Evolutionary conservation across 1,284 basidiomycete genomes (phyloP).

Genomic region (Ganoderma sinense): DNA sequence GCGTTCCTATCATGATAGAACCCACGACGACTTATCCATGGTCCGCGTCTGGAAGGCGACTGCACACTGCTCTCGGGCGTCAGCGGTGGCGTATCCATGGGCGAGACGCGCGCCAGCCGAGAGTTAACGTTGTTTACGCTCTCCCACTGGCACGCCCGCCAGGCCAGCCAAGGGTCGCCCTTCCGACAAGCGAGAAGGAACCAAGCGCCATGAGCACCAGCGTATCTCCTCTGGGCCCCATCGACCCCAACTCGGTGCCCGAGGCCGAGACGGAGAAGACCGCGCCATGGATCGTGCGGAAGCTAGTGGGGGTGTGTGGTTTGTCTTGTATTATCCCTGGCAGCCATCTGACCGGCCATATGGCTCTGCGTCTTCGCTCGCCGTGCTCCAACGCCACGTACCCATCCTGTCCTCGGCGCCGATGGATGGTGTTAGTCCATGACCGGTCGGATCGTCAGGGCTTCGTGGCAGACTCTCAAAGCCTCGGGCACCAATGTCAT

Average conservation of each 20-base stretch:
- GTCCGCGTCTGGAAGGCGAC: not conserved
- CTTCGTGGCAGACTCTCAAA: slow-evolving; percentile 66
- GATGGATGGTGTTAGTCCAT: slow-evolving; percentile 52
- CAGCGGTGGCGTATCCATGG: slow-evolving; percentile 2
- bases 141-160: slow-evolving; percentile 1
- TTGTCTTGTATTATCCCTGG: not conserved
- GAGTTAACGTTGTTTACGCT: slow-evolving; percentile 3
- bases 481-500: slow-evolving; percentile 66
- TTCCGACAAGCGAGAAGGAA: not conserved
- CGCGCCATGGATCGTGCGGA: slow-evolving; percentile 70
- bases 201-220: slow-evolving; percentile 23
- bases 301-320: slow-evolving; percentile 63
- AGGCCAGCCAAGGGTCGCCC: slow-evolving; percentile 5
- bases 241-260: slow-evolving; percentile 58
- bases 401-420: not conserved
- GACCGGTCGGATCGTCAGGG: slow-evolving; percentile 71
- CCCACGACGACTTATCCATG: slow-evolving; percentile 6
- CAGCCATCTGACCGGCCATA: slow-evolving; percentile 12
- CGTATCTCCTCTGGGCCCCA: slow-evolving; percentile 57
- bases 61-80: slow-evolving; percentile 2
- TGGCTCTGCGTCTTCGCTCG: slow-evolving; percentile 9
- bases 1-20: slow-evolving; percentile 28
- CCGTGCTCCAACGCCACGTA: slow-evolving; percentile 4
- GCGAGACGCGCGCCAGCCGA: slow-evolving; percentile 2
- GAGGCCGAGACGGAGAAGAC: slow-evolving; percentile 59